Base-by-base conservation (phyloP, 148 eudicot species). In the Camellia sinensis region DNA sequence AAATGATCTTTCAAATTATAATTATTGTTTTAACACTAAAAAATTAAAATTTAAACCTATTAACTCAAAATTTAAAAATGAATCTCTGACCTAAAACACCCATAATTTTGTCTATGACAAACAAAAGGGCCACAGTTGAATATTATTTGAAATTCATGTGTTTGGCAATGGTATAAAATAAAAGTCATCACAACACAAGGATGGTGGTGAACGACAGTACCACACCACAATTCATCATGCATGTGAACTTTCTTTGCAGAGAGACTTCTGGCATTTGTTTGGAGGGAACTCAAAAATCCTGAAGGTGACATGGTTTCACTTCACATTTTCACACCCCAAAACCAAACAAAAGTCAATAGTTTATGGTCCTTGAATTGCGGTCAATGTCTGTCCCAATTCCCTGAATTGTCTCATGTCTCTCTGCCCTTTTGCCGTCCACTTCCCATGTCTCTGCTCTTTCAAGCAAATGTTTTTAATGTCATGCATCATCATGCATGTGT, bases 371-470 rank as follows among this genome's bases (percentile, higher is more conserved):
- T 10, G 59, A 48, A 48, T 48, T 41, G 17, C 59, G 75, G 75
- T 21, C 37, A 71, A n/a, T 71, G 75, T 71, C 75, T 50, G 75
- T 2, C 19, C 75, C 59, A 2, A 48, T 71, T 56, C 60, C 12
- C 37, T 29, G 40, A 4, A 71, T 48, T 71, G 17, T 48, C 41
- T 19, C 59, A 11, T n/a, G 0, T 71, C 59, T 18, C 13, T 14
- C 53, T 2, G 57, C 75, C 18, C 22, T 29, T 52, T 69, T 44
- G 43, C 12, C 73, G 44, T 11, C 44, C 11, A 43, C 72, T 18
- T 44, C 72, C 74, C 21, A n/a, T 10, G 8, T 50, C 59, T 21
- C 40, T 21, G 8, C 74, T 45, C 74, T 48, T 52, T 71, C 17
- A 52, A 71, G 41, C 2, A 48, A 52, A 10, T 48, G 37, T 57